Evolutionary conservation across 768 basidiomycete genomes (phyloP), one percentile per base, ranked within the genome.

Genomic region (Inosperma sp.): DNA sequence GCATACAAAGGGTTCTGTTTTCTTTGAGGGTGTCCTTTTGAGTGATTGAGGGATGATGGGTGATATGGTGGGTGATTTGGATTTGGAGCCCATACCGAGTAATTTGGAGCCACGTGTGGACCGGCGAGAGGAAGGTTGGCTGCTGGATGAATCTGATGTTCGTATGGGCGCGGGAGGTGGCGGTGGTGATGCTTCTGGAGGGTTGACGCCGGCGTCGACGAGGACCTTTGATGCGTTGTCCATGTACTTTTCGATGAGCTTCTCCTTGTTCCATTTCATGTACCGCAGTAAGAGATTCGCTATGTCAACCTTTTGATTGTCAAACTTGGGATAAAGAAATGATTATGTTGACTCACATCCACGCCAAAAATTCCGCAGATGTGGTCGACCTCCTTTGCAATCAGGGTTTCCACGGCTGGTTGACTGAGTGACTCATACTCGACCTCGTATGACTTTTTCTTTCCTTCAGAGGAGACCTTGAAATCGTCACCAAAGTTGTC

Each of bases 221-320:
- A 85, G 80, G 13, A 93, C 79, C 7, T 72, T 70, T 16, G 82
- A 74, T 1, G 90, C 81, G 53, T 92, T 88, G 60, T 97, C 95
- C 93, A 96, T 96, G 70, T 91, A 98, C 66, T 90, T 88, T 71
- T 98, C 95, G 58, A 93, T 91, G 17, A 99, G 79, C 49, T 86
- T 84, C 65, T 99, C 96, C 64, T 90, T 91, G 76, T 98, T 98
- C 96, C 96, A 99, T 49, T 78, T 74, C 75, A 86, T 81, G 69
- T 88, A 72, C 23, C 93, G 82, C 52, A 99, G 72, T 5, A 99
- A 76, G 25, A 93, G 71, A 2, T 82, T 76, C 4, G 93, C 93
- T 2, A 79, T 79, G 59, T 79, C 79, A 2, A 68, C 59, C 92
- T 93, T 45, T 35, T 8, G 33, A 34, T 31, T 10, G 44, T 33